Conservation (phyloP, 805 yeast genomes). For the Nakazawaea ambrosiae region DNA sequence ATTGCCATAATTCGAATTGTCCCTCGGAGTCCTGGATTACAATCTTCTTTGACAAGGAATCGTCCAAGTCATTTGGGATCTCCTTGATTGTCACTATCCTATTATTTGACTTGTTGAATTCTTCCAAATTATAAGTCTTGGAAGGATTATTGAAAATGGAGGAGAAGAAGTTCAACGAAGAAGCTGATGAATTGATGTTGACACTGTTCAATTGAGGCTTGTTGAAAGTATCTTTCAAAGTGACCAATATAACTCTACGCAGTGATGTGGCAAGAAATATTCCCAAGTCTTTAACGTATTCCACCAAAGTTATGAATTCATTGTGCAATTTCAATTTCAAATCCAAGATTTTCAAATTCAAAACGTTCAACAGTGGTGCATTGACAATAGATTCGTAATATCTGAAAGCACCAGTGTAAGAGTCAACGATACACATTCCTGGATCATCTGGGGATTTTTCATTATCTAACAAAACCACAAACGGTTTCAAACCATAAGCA, state of each 20-base stretch:
- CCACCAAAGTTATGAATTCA: conserved; percentile 52
- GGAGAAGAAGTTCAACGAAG: conserved; percentile 12
- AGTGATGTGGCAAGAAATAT: conserved; percentile 61
- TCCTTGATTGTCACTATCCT: conserved; percentile 54
- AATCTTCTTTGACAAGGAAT: conserved; percentile 35
- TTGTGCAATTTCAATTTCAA: conserved; percentile 34
- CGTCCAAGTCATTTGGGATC: conserved; percentile 45
- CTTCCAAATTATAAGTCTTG: conserved; percentile 14
- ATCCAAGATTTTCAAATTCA: conserved; percentile 29
- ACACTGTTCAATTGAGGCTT: conserved; percentile 33
- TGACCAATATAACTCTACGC: conserved; percentile 56
- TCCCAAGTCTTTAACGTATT: conserved; percentile 69
- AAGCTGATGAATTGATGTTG: conserved; percentile 17
- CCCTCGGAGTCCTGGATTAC: conserved; percentile 41
- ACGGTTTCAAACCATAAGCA: conserved; percentile 29
- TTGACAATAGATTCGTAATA: conserved; percentile 72
- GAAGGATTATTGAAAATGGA: conserved; percentile 12
- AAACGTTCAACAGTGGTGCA: conserved; percentile 58
- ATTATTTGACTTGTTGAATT: conserved; percentile 21
- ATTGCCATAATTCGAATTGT: conserved; percentile 26
- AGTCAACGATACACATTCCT: conserved; percentile 63
- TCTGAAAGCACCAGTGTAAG: conserved; percentile 48
- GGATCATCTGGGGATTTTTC: conserved; percentile 39
- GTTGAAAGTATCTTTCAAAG: conserved; percentile 63
- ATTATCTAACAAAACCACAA: conserved; percentile 44